Evolutionary conservation across 2,329 filamentous ascomycete genomes (phyloP), one percentile per base, ranked within the genome.

Genomic region (Aureobasidium sp.): DNA sequence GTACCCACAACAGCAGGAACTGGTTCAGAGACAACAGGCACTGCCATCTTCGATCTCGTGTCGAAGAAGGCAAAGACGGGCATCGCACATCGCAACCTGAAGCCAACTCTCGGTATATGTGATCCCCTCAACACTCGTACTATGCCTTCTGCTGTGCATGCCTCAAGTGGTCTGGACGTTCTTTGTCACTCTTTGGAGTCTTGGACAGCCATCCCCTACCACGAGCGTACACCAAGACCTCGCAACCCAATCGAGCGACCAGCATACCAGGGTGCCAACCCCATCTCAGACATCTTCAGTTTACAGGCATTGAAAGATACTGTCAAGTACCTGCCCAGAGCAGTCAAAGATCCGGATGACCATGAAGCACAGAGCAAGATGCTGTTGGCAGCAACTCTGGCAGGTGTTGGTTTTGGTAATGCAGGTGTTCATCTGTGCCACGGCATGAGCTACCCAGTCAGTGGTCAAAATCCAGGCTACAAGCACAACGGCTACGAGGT

Each of bases 371-470:
- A 99, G 75, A 89, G 85, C 36, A 86, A 97, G 75, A 99, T 99
- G 95, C 81, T 99, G 34, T 84, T 99, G 25, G 94, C 94, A 2
- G 89, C 94, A 0, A 99, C 94, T 0, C 79, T 99, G 2, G 94
- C 95, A 0, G 94, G 94, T 49, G 91, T 99, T 3, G 94, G 94
- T 0, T 99, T 99, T 73, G 94, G 95, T 25, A 99, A 99, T 69
- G 95, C 95, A 1, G 94, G 95, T 54, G 94, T 99, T 2, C 94
- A 99, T 77, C 80, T 90, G 10, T 90, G 87, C 73, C 87, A 90
- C 72, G 87, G 93, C 72, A 97, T 99, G 93, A 95, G 90, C 27
- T 99, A 99, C 71, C 94, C 94, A 21, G 96, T 99, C 70, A 96
- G 91, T 0, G 90, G 91, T 34, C 92, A 97, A 73, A 99, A 99